Evolutionary conservation across 257 asterid genomes (phyloP), one percentile per base, ranked within the genome.

Genomic region (Nicotiana obtusifolia): DNA sequence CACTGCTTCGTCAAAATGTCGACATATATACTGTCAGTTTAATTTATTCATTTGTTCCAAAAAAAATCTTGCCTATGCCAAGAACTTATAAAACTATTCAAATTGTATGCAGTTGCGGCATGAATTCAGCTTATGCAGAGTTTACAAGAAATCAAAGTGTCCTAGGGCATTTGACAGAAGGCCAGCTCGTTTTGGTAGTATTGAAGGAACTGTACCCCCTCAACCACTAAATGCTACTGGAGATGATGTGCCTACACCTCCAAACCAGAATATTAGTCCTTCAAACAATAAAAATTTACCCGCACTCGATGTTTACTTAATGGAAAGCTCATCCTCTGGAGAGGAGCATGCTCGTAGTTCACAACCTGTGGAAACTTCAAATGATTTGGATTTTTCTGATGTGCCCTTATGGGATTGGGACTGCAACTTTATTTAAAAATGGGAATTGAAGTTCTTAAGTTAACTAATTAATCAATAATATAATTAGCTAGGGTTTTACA

Each of bases 161-260:
- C 3, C 86, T 5, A 81, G 92, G 84, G 89, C 90, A 35, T 91
- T 89, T 60, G 93, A 91, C 83, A 81, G 95, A 62, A 89, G 93
- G 13, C 92, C 91, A 41, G 41, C 88, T 71, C 59, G 60, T 71
- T 71, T 30, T 71, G 77, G 77, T 37, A 68, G 10, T 68, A n/a
- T n/a, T 37, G 56, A 49, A 49, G 56, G 56, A 49, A 49, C 10
- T n/a, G 20, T 71, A 71, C 33, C n/a, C 35, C 78, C 78, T 69
- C 78, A 44, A 44, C 35, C 78, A 71, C 6, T 44, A 41, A 64
- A 62, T 62, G 19, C 1, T 64, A 11, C 2, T 64, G 37, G 54
- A 49, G 5, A 26, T 54, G 11, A 20, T 31, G 56, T 10, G 5
- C 14, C 76, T 33, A 2, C 54, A 30, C 64, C 60, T 0, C 22